Evolutionary conservation across 108 stramenopile genomes (phyloP), one percentile per base, ranked within the genome.

Genomic region (Nitzschia sp.): DNA sequence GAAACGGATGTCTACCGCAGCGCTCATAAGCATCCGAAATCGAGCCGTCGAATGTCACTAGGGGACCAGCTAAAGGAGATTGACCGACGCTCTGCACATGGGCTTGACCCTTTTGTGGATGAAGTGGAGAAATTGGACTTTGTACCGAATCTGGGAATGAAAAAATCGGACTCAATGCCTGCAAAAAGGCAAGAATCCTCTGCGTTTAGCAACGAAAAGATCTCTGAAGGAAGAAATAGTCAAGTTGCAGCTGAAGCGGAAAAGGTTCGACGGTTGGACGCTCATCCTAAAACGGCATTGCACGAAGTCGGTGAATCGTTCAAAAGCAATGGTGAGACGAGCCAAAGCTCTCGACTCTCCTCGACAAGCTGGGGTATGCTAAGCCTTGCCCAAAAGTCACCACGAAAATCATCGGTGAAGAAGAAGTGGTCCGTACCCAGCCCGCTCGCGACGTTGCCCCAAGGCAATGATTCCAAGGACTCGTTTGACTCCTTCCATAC

Each of bases 311-410:
- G n/a, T n/a, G n/a, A n/a, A n/a, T n/a, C n/a, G n/a, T n/a, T n/a
- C n/a, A n/a, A n/a, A n/a, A n/a, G n/a, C n/a, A 62, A 36, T 45
- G 61, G 61, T 26, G 46, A 26, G 26, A 15, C 35, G 17, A 62
- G 61, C 5, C 36, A 45, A 21, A 23, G 11, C 38, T 62, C 61
- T 2, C 42, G 9, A 5, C 24, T 25, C 19, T 45, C 61, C 24
- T 25, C 42, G 24, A 42, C 65, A 31, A 66, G 65, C 28, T 66
- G 65, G 65, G 65, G 65, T 2, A 54, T 66, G 65, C 24, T 66
- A n/a, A 66, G 65, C 32, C 48, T 66, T 34, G 53, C 65, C 11
- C 65, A 66, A 34, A 8, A 28, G 35, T 34, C 35, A 3, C 61
- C 61, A 1, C 36, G 61, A 25, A 62, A 62, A 62, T 45, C n/a